Conservation (phyloP, 139 green algal species). For the Chlamydomonas incerta region DNA sequence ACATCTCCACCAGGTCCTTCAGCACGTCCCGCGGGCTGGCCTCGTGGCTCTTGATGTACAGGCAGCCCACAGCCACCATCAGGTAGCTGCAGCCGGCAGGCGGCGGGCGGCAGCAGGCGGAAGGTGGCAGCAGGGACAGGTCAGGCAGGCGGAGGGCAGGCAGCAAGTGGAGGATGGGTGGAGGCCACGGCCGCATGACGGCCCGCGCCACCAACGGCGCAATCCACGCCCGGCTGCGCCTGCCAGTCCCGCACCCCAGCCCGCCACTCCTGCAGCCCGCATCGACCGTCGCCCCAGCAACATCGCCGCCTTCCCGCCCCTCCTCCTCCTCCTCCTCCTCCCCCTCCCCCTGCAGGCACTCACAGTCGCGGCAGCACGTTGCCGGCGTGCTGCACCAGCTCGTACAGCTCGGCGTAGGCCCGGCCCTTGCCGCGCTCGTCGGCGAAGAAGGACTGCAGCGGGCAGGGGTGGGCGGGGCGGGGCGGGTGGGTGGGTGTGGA, state of each 20-base stretch:
- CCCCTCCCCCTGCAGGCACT: conserved; percentile 26
- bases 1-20: conserved; percentile 97
- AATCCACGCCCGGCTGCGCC: too few species aligned
- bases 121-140: not conserved
- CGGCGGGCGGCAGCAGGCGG: not conserved
- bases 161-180: not conserved
- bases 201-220: too few species aligned
- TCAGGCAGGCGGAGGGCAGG: too few species aligned
- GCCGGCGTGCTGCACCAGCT: conserved; percentile 96
- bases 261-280: too few species aligned
- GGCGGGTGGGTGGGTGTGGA: not conserved
- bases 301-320: too few species aligned
- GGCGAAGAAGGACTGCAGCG: conserved; percentile 79
- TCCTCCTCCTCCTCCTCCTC: too few species aligned
- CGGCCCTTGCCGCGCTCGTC: conserved; percentile 83
- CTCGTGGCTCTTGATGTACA: conserved; percentile 88
- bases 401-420: conserved; percentile 88
- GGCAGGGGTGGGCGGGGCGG: not conserved
- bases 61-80: conserved; percentile 90
- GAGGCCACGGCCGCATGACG: too few species aligned
- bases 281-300: too few species aligned
- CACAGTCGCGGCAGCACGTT: conserved; percentile 95
- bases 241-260: too few species aligned
- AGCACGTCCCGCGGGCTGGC: conserved; percentile 85
- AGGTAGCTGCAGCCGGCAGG: conserved; percentile 82